Conservation (phyloP, 768 basidiomycete genomes). For the Albatrellus ellisii region DNA sequence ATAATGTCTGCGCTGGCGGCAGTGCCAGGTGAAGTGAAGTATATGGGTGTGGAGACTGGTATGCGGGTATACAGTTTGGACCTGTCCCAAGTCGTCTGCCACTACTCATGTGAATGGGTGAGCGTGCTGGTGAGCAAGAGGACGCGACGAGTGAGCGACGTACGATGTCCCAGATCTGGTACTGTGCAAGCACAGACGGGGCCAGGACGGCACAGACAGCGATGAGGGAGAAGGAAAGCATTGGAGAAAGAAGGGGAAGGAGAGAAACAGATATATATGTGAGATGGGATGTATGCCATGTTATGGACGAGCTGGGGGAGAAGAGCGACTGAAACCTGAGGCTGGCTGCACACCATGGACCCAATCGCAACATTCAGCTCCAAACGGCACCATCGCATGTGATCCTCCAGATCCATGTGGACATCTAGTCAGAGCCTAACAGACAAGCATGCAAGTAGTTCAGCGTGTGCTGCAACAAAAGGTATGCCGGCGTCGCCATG, state of each 20-base stretch:
- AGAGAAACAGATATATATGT: no score
- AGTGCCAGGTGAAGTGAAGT: constrained; percentile 15
- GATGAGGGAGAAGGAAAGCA: background rate
- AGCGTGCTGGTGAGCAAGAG: background rate
- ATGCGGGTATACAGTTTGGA: constrained; percentile 12
- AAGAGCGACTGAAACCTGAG: constrained; percentile 23
- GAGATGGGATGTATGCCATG: no score
- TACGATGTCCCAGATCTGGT: constrained; percentile 5
- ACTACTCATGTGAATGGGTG: constrained; percentile 1
- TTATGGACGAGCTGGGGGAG: background rate
- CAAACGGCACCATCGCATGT: no score
- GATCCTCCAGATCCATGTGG: no score
- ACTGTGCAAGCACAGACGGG: constrained; percentile 1
- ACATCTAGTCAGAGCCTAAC: no score
- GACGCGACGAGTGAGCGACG: background rate
- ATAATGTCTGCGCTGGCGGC: constrained; percentile 15
- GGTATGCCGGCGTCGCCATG: no score
- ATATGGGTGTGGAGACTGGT: constrained; percentile 10
- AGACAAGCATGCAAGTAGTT: no score
- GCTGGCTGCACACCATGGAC: no score
- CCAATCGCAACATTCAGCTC: no score
- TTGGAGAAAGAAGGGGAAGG: no score
- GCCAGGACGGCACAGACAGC: background rate
- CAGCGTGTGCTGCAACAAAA: no score
- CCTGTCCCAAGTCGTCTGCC: constrained; percentile 15